A percentile compares a stretch with the other conserved stretches of the same genome.
Conservation (phyloP, 768 basidiomycete genomes). For the Tricholoma sp. region DNA sequence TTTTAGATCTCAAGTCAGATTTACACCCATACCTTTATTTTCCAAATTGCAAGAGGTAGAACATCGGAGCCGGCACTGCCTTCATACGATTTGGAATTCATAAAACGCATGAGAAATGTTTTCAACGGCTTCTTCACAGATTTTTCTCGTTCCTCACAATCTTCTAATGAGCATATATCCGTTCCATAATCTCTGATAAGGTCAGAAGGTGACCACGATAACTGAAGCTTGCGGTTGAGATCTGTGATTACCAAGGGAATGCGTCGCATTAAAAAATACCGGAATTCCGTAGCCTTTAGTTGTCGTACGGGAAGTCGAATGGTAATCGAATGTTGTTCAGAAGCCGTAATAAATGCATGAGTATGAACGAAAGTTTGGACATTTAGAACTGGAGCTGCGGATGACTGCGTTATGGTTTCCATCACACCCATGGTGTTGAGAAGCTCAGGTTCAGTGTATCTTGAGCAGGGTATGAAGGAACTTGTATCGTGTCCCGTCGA, state of each 20-base stretch:
- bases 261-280: background rate
- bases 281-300: background rate
- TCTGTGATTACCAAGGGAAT: background rate
- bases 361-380: background rate
- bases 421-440: background rate
- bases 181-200: background rate
- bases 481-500: background rate
- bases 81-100: background rate
- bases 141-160: background rate
- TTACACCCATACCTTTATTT: background rate
- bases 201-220: background rate
- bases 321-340: background rate
- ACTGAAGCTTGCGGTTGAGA: background rate
- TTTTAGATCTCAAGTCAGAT: background rate
- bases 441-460: background rate
- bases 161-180: background rate
- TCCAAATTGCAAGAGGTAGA: background rate
- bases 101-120: background rate
- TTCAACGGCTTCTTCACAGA: background rate
- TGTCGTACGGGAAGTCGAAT: background rate
- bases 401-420: background rate
- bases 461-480: background rate
- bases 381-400: background rate
- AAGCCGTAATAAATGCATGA: background rate
- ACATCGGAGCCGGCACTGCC: too few relatives aligned